Evolutionary conservation across 2,329 filamentous ascomycete genomes (phyloP), one percentile per base, ranked within the genome.

Genomic region (Colletotrichum simmondsii): DNA sequence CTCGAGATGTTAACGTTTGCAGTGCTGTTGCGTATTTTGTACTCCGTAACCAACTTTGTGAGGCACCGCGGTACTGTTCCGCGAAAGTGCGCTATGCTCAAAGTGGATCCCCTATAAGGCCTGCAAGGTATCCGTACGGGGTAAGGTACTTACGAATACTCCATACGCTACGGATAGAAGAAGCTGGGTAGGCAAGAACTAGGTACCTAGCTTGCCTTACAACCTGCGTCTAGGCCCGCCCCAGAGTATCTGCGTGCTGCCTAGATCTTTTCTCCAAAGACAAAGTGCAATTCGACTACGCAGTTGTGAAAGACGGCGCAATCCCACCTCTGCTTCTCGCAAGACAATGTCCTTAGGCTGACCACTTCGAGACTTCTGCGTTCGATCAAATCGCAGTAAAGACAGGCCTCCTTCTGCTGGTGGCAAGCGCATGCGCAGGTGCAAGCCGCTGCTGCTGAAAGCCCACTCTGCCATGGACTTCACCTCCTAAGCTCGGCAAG

Each of bases 401-500:
- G 8, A 42, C 28, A 46, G 22, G 11, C n/a, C 52, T 14, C 7
- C 22, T 65, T 22, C 16, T 52, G 35, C 62, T 30, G 53, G 16
- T 57, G 24, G 62, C 26, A 28, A 12, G 26, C 53, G 42, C 61
- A 24, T 54, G 61, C 46, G 49, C 19, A 57, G 42, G 26, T 32
- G 32, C 32, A 37, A 65, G 62, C 42, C 52, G 52, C 62, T 32
- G 52, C 53, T 57, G 54, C 35, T 24, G 16, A 19, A 42, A 35
- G 42, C 42, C 49, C 14, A n/a, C 56, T 5, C 35, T 65, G 32
- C 32, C 62, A 65, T 65, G 62, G 35, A 56, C 53, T 57, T 65
- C 52, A 16, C 22, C 28, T 65, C 35, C 16, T 69, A 26, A 64
- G 37, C 16, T 42, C 37, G n/a, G 52, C 10, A 65, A 57, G 22